phyloP scores from a whole-genome alignment of 176 grass and related monocot species.

The Paspalum vaginatum region DNA sequence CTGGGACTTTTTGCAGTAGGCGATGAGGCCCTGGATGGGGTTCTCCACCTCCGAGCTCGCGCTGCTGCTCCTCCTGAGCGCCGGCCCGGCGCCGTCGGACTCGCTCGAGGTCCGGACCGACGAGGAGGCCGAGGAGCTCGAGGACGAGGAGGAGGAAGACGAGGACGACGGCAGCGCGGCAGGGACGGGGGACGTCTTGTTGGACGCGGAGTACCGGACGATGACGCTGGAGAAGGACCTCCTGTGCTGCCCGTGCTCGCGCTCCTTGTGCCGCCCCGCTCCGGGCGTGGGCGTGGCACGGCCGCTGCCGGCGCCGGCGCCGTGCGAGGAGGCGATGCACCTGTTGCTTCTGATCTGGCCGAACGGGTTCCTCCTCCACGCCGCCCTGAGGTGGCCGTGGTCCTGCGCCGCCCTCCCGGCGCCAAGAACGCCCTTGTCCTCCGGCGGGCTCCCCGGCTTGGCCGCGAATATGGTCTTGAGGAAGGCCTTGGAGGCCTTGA shows the following conservation, averaged over 20 bases:
- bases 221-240: conserved; percentile 85
- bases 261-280: conserved; percentile 41
- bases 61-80: conserved; percentile 84
- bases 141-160: conserved; percentile 15
- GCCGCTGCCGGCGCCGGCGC: not conserved
- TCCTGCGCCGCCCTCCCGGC: not conserved
- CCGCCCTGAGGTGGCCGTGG: conserved; percentile 31
- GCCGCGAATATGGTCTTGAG: conserved; percentile 75
- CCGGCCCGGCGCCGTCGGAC: conserved; percentile 38
- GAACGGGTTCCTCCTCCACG: conserved; percentile 64
- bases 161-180: conserved; percentile 20
- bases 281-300: not conserved
- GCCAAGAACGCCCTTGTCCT: conserved; percentile 26
- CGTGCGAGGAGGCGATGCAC: conserved; percentile 6
- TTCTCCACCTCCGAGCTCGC: conserved; percentile 80
- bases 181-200: conserved; percentile 52
- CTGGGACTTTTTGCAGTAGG: conserved; percentile 95
- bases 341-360: conserved; percentile 50
- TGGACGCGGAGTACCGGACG: conserved; percentile 43
- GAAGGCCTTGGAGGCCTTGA: conserved; percentile 81
- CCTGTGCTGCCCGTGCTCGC: conserved; percentile 57
- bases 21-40: conserved; percentile 88
- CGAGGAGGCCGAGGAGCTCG: conserved; percentile 56
- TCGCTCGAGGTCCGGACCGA: conserved; percentile 57
- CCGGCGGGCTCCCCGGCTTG: conserved; percentile 39